These are phyloP conservation scores for Drosera capensis DNA, from an alignment of 148 eudicot species.

Conservation along the genomic window DNA sequence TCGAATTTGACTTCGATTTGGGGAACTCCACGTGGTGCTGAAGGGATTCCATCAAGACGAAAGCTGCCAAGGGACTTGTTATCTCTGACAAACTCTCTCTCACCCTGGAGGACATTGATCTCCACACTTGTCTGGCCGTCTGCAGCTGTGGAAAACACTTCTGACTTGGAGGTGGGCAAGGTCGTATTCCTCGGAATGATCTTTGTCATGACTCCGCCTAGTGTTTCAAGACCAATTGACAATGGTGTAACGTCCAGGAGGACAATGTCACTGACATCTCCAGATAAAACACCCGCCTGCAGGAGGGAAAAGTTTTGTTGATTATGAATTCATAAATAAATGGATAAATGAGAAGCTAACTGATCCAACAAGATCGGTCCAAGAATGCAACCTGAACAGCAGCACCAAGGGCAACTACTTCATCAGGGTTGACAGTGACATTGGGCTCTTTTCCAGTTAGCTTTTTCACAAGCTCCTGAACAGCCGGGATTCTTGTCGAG, in stretches of 20 bases:
- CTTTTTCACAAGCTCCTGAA: constrained; percentile 78
- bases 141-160: constrained; percentile 95
- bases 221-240: constrained; percentile 86
- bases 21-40: constrained; percentile 89
- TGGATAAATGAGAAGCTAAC: background rate
- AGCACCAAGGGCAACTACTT: constrained; percentile 99
- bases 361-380: no score
- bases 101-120: constrained; percentile 90
- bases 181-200: constrained; percentile 88
- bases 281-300: constrained; percentile 87
- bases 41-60: constrained; percentile 91
- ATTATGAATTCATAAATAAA: no score
- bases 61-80: constrained; percentile 93
- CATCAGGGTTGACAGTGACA: constrained; percentile 92
- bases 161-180: constrained; percentile 85
- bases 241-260: constrained; percentile 78
- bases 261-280: constrained; percentile 86
- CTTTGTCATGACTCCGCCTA: constrained; percentile 99
- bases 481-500: constrained; percentile 91
- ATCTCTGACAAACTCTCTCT: constrained; percentile 87
- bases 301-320: background rate
- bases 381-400: constrained; percentile 99
- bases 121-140: constrained; percentile 98
- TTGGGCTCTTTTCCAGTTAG: constrained; percentile 90
- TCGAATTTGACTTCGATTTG: constrained; percentile 94